These are phyloP conservation scores for Monilinia fructicola DNA, from an alignment of 2,329 filamentous ascomycete species.

Conservation along the genomic window DNA sequence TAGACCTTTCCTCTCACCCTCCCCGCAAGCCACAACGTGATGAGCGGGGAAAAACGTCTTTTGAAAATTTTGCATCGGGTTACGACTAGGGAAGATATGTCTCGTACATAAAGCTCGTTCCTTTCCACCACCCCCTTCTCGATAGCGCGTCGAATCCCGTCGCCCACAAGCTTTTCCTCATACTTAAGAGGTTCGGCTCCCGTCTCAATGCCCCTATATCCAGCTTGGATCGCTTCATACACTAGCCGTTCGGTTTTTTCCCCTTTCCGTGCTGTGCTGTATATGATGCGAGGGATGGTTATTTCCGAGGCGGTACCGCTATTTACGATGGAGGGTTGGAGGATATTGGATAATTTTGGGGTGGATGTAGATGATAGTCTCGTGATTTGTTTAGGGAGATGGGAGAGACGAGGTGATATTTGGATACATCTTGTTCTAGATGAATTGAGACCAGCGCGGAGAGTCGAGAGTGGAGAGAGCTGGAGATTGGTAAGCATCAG, in stretches of 20 bases:
- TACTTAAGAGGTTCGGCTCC: slow-evolving; percentile 79
- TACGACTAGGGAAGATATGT: not conserved
- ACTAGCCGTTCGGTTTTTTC: slow-evolving; percentile 66
- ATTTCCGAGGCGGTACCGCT: slow-evolving; percentile 24
- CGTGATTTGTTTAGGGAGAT: not conserved
- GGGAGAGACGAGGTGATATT: not conserved
- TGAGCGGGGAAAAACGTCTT: not conserved
- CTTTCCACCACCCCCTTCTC: slow-evolving; percentile 57
- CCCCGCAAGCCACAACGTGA: not conserved
- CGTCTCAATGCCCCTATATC: slow-evolving; percentile 75
- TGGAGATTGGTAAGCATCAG: not conserved
- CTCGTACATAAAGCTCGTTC: slow-evolving; percentile 61
- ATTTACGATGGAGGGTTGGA: not conserved
- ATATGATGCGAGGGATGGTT: slow-evolving; percentile 58
- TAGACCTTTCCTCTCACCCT: not conserved
- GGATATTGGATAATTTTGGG: not conserved
- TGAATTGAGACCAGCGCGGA: not conserved
- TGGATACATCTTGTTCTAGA: not conserved
- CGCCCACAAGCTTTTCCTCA: slow-evolving; percentile 67
- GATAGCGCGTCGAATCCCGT: slow-evolving; percentile 63
- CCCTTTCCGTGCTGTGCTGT: slow-evolving; percentile 87
- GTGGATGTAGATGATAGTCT: not conserved
- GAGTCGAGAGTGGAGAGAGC: not conserved
- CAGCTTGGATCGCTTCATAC: slow-evolving; percentile 62
- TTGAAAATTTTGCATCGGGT: not conserved